Percentiles rank a stretch among this genome's conserved stretches.
Conservation (phyloP, 2,329 filamentous ascomycete species). For the Pseudogymnoascus sp. region DNA sequence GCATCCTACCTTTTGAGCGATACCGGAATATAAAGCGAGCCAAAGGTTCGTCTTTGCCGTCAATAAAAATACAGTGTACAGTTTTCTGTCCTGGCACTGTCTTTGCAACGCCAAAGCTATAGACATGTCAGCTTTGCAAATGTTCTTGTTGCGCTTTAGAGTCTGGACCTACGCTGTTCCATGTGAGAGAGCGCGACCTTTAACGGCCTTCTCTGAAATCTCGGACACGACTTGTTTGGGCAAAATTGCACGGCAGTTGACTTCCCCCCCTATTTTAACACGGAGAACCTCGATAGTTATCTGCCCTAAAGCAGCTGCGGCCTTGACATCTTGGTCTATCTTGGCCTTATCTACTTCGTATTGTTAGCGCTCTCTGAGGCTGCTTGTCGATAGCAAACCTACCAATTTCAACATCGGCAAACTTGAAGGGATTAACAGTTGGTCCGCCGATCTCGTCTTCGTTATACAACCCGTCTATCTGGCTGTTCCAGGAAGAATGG, state of each 20-base stretch:
- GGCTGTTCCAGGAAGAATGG: not conserved
- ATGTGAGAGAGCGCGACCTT: not conserved
- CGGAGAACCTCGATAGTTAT: not conserved
- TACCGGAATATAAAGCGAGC: conserved; percentile 24
- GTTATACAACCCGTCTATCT: not conserved
- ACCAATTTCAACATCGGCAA: not conserved
- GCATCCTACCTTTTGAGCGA: conserved; percentile 19
- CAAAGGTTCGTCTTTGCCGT: conserved; percentile 18
- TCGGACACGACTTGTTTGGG: not conserved
- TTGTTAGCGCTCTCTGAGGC: not conserved
- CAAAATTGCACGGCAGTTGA: not conserved
- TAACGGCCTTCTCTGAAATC: not conserved
- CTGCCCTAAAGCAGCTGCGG: conserved; percentile 13
- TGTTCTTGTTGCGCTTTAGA: not conserved
- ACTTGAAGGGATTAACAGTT: not conserved
- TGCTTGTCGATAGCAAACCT: not conserved
- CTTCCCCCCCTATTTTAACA: not conserved
- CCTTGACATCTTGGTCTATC: not conserved
- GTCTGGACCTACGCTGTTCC: not conserved
- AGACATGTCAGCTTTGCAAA: not conserved
- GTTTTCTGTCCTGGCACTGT: not conserved
- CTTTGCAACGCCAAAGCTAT: not conserved
- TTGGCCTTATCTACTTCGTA: not conserved
- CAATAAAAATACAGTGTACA: conserved; percentile 11
- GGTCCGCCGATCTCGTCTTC: not conserved